A percentile compares a stretch with the other conserved stretches of the same genome.
phyloP scores from a whole-genome alignment of 73 alveolate genomes.

The Tetrahymena elliotti region DNA sequence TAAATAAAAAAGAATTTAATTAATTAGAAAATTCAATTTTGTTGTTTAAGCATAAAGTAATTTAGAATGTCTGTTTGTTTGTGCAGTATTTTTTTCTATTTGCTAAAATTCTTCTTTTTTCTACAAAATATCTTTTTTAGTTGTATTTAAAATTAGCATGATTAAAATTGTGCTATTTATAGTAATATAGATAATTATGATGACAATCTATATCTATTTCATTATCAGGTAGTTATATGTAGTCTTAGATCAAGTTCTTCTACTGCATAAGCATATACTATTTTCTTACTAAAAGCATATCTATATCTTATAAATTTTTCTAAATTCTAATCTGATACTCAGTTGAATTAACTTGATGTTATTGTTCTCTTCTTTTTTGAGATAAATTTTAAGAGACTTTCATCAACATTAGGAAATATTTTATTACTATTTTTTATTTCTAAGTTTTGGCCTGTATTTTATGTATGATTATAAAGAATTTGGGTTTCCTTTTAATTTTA shows the following conservation, averaged over 20 bases:
- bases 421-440: background rate
- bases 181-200: background rate
- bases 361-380: background rate
- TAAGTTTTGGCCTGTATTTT: background rate
- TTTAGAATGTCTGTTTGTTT: background rate
- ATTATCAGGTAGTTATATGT: background rate
- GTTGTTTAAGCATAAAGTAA: background rate
- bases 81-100: background rate
- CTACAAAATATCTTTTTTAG: background rate
- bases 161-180: background rate
- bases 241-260: background rate
- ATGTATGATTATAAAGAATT: background rate
- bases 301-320: background rate
- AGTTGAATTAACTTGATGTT: background rate
- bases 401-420: background rate
- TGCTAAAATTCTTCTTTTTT: no score
- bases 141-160: background rate
- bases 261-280: background rate
- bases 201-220: background rate
- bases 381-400: background rate
- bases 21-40: background rate
- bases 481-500: background rate
- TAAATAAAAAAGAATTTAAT: no score
- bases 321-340: background rate
- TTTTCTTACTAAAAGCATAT: background rate